Percentiles rank a stretch among this genome's conserved stretches.
Conservation (phyloP, 352 stramenopile species). For the Phytophthora pisi region DNA sequence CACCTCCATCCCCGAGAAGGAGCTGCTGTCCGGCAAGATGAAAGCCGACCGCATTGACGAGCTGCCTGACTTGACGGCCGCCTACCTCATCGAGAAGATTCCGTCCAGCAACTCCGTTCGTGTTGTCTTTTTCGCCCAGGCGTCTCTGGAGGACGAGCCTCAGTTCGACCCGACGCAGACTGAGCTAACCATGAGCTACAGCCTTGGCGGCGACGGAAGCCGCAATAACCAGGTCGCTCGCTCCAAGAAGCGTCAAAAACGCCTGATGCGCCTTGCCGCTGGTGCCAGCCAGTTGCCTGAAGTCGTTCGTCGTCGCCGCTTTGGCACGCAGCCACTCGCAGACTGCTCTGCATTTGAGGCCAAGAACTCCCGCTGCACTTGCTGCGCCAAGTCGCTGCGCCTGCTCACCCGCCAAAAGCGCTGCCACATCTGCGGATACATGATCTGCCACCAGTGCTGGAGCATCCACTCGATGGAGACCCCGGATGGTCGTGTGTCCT, state of each 20-base stretch:
- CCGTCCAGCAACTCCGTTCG: conserved; percentile 41
- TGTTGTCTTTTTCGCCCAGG: conserved; percentile 46
- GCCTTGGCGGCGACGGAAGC: conserved; percentile 14
- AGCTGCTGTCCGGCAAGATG: conserved; percentile 46
- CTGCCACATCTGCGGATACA: conserved; percentile 47
- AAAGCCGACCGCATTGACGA: conserved; percentile 48
- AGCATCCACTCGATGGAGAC: conserved; percentile 43
- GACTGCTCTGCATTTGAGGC: conserved; percentile 49
- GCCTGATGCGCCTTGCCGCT: conserved; percentile 46
- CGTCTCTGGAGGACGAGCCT: conserved; percentile 19
- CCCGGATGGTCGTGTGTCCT: conserved; percentile 35
- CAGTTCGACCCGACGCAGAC: conserved; percentile 22
- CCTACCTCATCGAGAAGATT: conserved; percentile 44
- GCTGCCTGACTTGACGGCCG: conserved; percentile 40
- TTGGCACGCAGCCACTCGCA: conserved; percentile 61
- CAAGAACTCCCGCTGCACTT: conserved; percentile 61
- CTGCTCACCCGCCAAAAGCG: conserved; percentile 43
- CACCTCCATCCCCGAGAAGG: conserved; percentile 36
- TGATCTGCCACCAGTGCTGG: conserved; percentile 49
- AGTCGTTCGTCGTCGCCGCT: conserved; percentile 58
- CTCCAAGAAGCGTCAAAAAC: conserved; percentile 41
- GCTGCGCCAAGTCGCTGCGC: conserved; percentile 55
- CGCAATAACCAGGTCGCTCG: conserved; percentile 14
- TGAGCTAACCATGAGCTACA: conserved; percentile 24
- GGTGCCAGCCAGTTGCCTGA: conserved; percentile 45